phyloP scores from a whole-genome alignment of 768 basidiomycete species.

The Pleurotus pulmonarius region DNA sequence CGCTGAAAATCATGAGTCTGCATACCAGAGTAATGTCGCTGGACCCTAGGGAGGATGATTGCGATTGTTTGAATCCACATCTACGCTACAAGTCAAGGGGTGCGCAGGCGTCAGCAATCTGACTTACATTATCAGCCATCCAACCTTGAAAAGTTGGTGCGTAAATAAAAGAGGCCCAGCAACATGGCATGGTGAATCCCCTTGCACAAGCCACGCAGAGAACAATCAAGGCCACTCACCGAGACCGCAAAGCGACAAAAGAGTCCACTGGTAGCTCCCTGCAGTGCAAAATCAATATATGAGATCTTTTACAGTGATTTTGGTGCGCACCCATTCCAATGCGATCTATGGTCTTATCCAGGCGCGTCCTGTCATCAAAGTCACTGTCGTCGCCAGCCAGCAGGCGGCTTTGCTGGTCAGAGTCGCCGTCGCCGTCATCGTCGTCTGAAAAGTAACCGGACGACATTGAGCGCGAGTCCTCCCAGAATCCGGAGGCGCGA shows the following conservation, averaged over 20 bases:
- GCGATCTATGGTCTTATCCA: slow-evolving; percentile 85
- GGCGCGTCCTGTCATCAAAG: slow-evolving; percentile 47
- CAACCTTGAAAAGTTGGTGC: slow-evolving; percentile 51
- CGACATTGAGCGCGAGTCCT: slow-evolving; percentile 26
- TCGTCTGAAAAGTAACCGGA: slow-evolving; percentile 36
- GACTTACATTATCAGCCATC: slow-evolving; percentile 86
- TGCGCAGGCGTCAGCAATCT: slow-evolving; percentile 14
- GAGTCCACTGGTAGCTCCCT: slow-evolving; percentile 77
- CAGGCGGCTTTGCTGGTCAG: slow-evolving; percentile 31
- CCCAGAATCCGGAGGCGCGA: slow-evolving; percentile 49
- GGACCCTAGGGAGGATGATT: slow-evolving; percentile 94
- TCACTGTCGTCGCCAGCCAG: slow-evolving; percentile 21
- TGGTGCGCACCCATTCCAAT: slow-evolving; percentile 68
- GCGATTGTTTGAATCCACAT: slow-evolving; percentile 94
- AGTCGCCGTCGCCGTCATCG: slow-evolving; percentile 27
- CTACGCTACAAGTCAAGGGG: slow-evolving; percentile 38
- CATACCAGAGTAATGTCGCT: slow-evolving; percentile 78
- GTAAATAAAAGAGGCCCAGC: neutral
- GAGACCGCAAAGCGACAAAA: slow-evolving; percentile 83
- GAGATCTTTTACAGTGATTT: no score
- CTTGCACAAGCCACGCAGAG: slow-evolving; percentile 3
- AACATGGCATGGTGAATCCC: neutral
- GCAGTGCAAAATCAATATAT: neutral
- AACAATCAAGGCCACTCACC: slow-evolving; percentile 45
- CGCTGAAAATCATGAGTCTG: neutral